Base-by-base conservation (phyloP, 768 basidiomycete genomes). In the Leccinum aurantiacum region DNA sequence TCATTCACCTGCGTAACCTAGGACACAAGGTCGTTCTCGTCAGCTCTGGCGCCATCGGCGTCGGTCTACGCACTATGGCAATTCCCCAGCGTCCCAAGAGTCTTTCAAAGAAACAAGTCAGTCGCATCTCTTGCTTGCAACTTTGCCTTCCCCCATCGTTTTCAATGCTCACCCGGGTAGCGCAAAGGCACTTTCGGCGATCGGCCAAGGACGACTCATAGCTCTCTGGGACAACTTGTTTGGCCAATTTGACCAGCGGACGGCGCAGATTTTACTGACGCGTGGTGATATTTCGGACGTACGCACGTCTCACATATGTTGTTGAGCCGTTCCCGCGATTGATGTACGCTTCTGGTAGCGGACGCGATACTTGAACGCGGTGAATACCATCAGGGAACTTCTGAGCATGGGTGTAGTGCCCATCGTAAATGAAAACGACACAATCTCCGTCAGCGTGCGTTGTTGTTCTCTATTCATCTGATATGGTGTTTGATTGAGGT, bases 351-450 rank as follows among this genome's bases (percentile, higher is more conserved):
- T 54, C 53, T 47, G 53, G 17, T 69, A 98, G 96, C 82, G 95
- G 44, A 96, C 95, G 11, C 83, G 97, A 62, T 99, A 98, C 71
- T 76, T 98, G 58, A 99, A 99, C 71, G 97, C 96, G 0, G 92
- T 94, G 58, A 98, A 97, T 67, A 98, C 97, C 0, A 84, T 99
- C 73, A 88, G 89, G 37, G 94, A 98, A 67, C 80, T 99, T 11
- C 76, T 99, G 27, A 85, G 84, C 3, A 91, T 98, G 89, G 96
- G 95, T 15, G 93, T 98, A 0, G 87, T 99, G 1, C 97, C 97
- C 3, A 98, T 99, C 63, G 95, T 99, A 57, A 99, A 99, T 74
- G 97, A 99, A 75, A 99, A 99, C 67, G 97, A 99, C 72, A 98
- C 97, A 0, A 87, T 99, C 37, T 96, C 95, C 24, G 97, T 99